Evolutionary conservation across 768 basidiomycete species (phyloP).

Genomic region (Mrakia blollopis): DNA sequence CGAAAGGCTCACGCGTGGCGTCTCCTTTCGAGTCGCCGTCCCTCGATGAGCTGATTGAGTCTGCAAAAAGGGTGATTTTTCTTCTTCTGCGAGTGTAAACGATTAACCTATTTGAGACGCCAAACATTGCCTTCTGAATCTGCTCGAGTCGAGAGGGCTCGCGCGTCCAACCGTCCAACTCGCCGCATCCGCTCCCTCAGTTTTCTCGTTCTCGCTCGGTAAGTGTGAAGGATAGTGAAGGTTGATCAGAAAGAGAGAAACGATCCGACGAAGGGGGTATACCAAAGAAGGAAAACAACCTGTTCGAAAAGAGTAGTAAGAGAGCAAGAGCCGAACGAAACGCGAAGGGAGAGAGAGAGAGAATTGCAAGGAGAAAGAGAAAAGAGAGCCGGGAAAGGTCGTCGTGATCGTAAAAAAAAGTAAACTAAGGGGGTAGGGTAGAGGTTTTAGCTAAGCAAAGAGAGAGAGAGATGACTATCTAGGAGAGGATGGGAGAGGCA

Average conservation of each 20-base stretch:
- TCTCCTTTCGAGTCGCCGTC: too few species aligned
- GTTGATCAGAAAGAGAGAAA: background rate
- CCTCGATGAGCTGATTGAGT: too few species aligned
- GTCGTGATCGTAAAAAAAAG: background rate
- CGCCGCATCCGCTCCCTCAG: too few species aligned
- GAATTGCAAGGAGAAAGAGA: background rate
- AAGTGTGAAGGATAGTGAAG: too few species aligned
- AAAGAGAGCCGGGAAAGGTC: background rate
- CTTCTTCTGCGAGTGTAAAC: too few species aligned
- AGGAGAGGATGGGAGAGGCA: background rate
- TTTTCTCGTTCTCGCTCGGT: too few species aligned
- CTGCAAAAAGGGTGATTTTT: too few species aligned
- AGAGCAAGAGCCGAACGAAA: background rate
- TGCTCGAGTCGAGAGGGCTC: too few species aligned
- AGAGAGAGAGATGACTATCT: background rate
- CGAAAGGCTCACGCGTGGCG: too few species aligned
- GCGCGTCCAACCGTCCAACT: too few species aligned
- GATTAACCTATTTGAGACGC: too few species aligned
- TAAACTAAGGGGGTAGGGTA: background rate
- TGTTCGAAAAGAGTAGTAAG: slow-evolving; percentile 1
- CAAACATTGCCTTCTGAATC: too few species aligned
- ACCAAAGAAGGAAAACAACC: background rate
- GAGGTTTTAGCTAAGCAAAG: background rate
- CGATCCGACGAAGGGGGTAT: slow-evolving; percentile 12
- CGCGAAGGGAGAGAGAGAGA: slow-evolving; percentile 6